Base-by-base conservation (phyloP, 495 filamentous ascomycete genomes). In the Jackrogersella minutella region DNA sequence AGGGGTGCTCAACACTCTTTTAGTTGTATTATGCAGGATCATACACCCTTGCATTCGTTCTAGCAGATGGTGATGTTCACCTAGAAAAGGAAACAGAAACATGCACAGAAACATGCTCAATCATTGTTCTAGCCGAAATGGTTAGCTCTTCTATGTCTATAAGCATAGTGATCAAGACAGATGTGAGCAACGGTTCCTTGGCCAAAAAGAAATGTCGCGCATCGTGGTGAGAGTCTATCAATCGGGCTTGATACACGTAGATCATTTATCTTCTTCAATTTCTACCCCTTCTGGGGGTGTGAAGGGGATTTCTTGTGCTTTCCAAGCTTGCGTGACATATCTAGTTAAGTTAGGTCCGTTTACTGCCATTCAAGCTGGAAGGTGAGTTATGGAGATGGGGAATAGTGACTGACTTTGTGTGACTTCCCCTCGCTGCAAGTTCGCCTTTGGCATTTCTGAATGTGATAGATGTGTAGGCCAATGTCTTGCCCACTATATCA, bases 391-490 rank as follows among this genome's bases (percentile, higher is more conserved):
- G 11, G 6, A n/a, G 1, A 13, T 26, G 30, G 6, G 11, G 7
- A 46, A 37, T 16, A n/a, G 13, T 24, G 26, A 80, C 87, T 74
- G 72, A 96, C 92, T 99, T 99, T 7, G 95, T 98, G 80, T 99
- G 95, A 68, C 94, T 97, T 19, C 95, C 95, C 61, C 93, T 80
- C 2, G 95, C 95, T 34, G 93, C 85, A 21, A 97, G 66, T 28
- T 97, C 85, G 9, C 90, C 88, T 62, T 91, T 86, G n/a, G 72
- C 70, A 68, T 97, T 93, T 24, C 76, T 82, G 75, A 99, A 98
- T 10, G 81, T 82, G 61, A 97, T 89, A 2, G 82, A 88, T 0
- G 95, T 99, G 70, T 87, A 99, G 11, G 95, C 95, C 17, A 99
- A 81, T 0, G 90, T 96, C 78, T 95, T 97, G 40, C 95, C 95